Evolutionary conservation across 2,329 filamentous ascomycete species (phyloP), one percentile per base, ranked within the genome.

Genomic region (Orbilia quercus): DNA sequence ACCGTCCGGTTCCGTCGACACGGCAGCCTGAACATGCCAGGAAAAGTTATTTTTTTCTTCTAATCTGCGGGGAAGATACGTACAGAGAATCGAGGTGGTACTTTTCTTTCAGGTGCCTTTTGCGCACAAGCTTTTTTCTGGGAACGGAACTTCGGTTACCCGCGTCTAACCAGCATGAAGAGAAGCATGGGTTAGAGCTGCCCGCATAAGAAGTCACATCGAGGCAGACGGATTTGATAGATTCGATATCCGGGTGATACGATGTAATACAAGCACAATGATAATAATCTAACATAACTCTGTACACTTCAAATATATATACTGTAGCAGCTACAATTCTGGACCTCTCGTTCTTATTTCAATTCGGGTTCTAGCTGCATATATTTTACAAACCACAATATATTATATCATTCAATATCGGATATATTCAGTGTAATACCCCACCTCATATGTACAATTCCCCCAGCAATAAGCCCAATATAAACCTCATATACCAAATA

Each of bases 91-190:
- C 14, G 38, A 11, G 55, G 59, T 22, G 12, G 18, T 25, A 40
- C n/a, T 1, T 16, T n/a, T 18, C 28, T 7, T 18, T 20, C n/a
- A 45, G 5, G 18, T 23, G 31, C 34, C 23, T 4, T 42, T 25
- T 45, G 50, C 47, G 50, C 40, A 28, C 51, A 58, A 50, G 50
- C 50, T 38, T 59, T 59, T 57, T 57, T 47, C 22, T 14, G 20
- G 18, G 25, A 7, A 20, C 64, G 64, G 66, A 40, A 38, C 44
- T 63, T 72, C 67, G 67, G 67, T 45, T 72, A 72, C 59, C 67
- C 67, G 67, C 67, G 60, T 53, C 59, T 65, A 53, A 47, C 48
- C 57, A 54, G 4, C 18, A 36, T 16, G 40, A 7, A 20, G 31
- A 14, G 7, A 18, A 22, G 23, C 45, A 65, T 47, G 66, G 63